Evolutionary conservation across 441 rosid genomes (phyloP).

Genomic region (Macaranga tanarius): DNA sequence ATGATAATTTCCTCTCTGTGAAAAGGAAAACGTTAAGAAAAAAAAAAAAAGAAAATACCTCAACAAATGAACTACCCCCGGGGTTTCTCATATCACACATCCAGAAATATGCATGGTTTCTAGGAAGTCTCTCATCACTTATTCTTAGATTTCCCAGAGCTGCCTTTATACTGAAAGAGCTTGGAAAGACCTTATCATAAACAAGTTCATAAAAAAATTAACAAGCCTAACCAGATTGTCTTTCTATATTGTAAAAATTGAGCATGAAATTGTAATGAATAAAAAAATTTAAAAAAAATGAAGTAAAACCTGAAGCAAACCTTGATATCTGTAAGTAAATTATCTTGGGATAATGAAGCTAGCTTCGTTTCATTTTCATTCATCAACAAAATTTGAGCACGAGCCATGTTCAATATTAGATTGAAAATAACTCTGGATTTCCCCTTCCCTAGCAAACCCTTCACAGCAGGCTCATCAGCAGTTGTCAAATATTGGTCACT

Average conservation of each 20-base stretch:
- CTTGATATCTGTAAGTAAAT: slow-evolving; percentile 86
- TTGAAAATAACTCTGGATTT: slow-evolving; percentile 85
- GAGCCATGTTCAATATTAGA: slow-evolving; percentile 83
- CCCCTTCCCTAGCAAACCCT: slow-evolving; percentile 93
- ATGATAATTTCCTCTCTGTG: background rate
- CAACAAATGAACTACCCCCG: slow-evolving; percentile 97
- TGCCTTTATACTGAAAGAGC: slow-evolving; percentile 90
- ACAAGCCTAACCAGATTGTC: slow-evolving; percentile 27
- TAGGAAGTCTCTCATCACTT: slow-evolving; percentile 95
- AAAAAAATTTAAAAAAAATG: background rate
- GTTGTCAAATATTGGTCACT: slow-evolving; percentile 36
- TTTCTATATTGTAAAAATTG: slow-evolving; percentile 12
- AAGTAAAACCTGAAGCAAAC: slow-evolving; percentile 39
- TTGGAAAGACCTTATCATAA: slow-evolving; percentile 78
- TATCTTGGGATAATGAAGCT: slow-evolving; percentile 91
- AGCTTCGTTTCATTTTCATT: slow-evolving; percentile 89
- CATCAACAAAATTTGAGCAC: slow-evolving; percentile 89
- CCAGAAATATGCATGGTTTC: slow-evolving; percentile 86
- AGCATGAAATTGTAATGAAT: background rate
- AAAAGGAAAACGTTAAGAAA: background rate
- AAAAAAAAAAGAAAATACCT: slow-evolving; percentile 48
- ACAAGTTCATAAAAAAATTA: slow-evolving; percentile 10
- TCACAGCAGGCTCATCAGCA: slow-evolving; percentile 61
- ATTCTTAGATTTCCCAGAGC: slow-evolving; percentile 90
- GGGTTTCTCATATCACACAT: slow-evolving; percentile 99